A percentile compares a stretch with the other conserved stretches of the same genome.
Conservation (phyloP, 306 rosid genomes). For the Leucaena leucocephala region DNA sequence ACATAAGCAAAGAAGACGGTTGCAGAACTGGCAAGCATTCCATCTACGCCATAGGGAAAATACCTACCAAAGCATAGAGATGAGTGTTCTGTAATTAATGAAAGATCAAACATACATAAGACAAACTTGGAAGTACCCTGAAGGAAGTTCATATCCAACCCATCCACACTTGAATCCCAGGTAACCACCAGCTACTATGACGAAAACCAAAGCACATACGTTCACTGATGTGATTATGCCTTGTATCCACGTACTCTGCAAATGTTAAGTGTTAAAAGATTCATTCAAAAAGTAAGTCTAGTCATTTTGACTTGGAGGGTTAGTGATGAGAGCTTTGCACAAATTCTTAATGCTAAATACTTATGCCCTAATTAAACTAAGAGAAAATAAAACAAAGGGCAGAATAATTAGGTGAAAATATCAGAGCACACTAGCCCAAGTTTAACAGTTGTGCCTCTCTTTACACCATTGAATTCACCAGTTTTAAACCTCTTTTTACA, state of each 20-base stretch:
- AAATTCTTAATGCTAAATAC: background rate
- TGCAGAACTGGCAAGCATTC: constrained; percentile 97
- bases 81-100: constrained; percentile 23
- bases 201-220: constrained; percentile 82
- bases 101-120: constrained; percentile 21
- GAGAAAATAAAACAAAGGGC: background rate
- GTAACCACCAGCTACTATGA: constrained; percentile 74
- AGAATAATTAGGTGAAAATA: constrained; percentile 2
- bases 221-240: constrained; percentile 74
- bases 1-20: constrained; percentile 93
- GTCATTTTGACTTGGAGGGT: background rate
- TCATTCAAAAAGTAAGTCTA: background rate
- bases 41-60: constrained; percentile 87
- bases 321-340: background rate
- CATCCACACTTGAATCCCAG: constrained; percentile 90
- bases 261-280: constrained; percentile 19
- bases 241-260: constrained; percentile 85
- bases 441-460: background rate
- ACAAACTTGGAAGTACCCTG: constrained; percentile 57
- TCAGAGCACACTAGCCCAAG: background rate
- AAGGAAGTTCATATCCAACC: constrained; percentile 85
- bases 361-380: background rate
- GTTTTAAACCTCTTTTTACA: background rate
- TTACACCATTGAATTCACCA: background rate
- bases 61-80: constrained; percentile 52